Percentiles rank a stretch among this genome's conserved stretches.
Evolutionary conservation across 1,284 basidiomycete species (phyloP).

Genomic region (Phlebopus sp.): DNA sequence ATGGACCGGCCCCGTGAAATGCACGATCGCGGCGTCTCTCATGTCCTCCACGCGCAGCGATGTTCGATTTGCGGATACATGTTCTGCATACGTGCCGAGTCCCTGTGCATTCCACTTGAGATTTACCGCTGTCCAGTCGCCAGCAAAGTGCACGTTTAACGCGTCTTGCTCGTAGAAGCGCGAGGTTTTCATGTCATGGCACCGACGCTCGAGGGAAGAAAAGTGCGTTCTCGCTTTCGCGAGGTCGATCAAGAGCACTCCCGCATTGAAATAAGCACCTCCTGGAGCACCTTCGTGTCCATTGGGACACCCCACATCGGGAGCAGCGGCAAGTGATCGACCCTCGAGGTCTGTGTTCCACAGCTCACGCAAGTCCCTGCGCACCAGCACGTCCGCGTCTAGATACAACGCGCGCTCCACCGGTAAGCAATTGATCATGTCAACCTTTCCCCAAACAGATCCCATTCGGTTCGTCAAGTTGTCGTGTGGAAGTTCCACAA

Average conservation of each 20-base stretch:
- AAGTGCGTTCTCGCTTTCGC: constrained; percentile 33
- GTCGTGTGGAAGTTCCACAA: constrained; percentile 37
- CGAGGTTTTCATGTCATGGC: constrained; percentile 27
- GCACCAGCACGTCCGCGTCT: constrained; percentile 52
- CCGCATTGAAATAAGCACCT: constrained; percentile 52
- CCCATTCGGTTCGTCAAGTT: constrained; percentile 33
- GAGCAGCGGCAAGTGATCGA: constrained; percentile 40
- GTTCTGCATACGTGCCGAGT: constrained; percentile 50
- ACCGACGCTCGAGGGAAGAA: constrained; percentile 27
- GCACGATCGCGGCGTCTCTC: constrained; percentile 47
- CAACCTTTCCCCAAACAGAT: constrained; percentile 49
- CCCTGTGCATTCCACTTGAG: constrained; percentile 57
- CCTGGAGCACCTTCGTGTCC: constrained; percentile 37
- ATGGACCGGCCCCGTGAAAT: constrained; percentile 57
- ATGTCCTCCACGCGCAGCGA: constrained; percentile 33
- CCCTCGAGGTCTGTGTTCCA: constrained; percentile 47
- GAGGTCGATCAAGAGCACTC: constrained; percentile 52
- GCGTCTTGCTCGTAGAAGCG: constrained; percentile 49
- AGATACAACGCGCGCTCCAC: constrained; percentile 51
- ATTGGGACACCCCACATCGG: constrained; percentile 51
- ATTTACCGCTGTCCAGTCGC: constrained; percentile 39
- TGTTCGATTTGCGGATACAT: constrained; percentile 35
- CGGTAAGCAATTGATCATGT: constrained; percentile 44
- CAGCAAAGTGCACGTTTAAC: constrained; percentile 46
- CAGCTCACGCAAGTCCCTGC: constrained; percentile 37